Evolutionary conservation across 2,329 filamentous ascomycete species (phyloP).

Genomic region (Alternaria brassicicola): DNA sequence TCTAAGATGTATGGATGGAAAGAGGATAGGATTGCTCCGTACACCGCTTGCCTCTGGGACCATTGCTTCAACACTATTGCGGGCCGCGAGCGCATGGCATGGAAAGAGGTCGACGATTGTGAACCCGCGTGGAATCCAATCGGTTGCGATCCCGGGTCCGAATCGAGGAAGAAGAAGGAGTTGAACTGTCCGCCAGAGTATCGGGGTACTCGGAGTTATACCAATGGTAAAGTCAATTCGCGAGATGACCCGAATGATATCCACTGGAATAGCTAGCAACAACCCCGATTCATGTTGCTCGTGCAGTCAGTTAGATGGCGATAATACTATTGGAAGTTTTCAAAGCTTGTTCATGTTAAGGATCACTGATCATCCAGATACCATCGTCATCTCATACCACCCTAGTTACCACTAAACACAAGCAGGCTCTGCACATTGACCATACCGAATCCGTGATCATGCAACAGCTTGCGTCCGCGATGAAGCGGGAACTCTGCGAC

Average conservation of each 20-base stretch:
- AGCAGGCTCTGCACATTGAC: conserved; percentile 61
- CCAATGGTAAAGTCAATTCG: neutral
- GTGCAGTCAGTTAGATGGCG: neutral
- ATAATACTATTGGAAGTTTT: neutral
- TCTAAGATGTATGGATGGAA: neutral
- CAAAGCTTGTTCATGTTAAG: neutral
- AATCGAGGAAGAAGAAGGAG: neutral
- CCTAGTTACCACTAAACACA: conserved; percentile 52
- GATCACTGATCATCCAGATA: no score
- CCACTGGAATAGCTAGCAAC: neutral
- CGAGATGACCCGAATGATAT: neutral
- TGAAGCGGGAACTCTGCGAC: conserved; percentile 66
- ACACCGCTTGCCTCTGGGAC: neutral
- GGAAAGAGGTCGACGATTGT: neutral
- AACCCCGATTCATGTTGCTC: accelerated
- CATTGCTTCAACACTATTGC: neutral
- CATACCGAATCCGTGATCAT: conserved; percentile 56
- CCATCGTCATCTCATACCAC: neutral
- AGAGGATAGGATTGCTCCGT: neutral
- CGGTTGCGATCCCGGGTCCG: neutral
- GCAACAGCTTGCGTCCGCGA: conserved; percentile 57
- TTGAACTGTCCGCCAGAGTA: neutral
- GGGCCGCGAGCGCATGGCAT: neutral
- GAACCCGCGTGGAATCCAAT: neutral
- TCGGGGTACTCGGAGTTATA: neutral